phyloP scores from a whole-genome alignment of 2,329 filamentous ascomycete species.

The Xylariomycetidae sp. region DNA sequence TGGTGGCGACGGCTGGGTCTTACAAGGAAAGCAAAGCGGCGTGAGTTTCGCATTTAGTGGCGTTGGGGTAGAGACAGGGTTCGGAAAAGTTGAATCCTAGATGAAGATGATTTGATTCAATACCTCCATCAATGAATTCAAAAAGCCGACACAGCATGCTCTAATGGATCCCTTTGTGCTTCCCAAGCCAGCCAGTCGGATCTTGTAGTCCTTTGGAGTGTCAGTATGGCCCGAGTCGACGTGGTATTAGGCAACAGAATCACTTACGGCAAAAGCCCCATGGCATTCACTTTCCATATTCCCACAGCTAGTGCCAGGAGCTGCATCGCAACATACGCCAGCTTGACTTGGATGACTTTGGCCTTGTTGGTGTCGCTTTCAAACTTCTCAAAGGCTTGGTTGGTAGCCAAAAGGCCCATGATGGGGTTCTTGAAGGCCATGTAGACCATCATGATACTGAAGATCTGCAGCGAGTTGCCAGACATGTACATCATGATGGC shows the following conservation, averaged over 20 bases:
- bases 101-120: neutral
- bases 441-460: slow-evolving; percentile 99
- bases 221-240: too few relatives aligned
- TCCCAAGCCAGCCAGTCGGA: slow-evolving; percentile 99
- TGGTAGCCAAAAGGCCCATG: slow-evolving; percentile 74
- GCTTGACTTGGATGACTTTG: slow-evolving; percentile 76
- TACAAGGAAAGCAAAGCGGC: too few relatives aligned
- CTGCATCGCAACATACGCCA: slow-evolving; percentile 84
- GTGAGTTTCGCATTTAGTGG: too few relatives aligned
- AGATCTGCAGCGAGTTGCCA: slow-evolving; percentile 95
- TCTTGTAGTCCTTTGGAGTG: slow-evolving; percentile 68
- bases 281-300: slow-evolving; percentile 93
- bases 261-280: slow-evolving; percentile 87
- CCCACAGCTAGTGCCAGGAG: slow-evolving; percentile 76
- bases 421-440: slow-evolving; percentile 98
- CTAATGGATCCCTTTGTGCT: slow-evolving; percentile 60
- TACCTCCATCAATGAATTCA: slow-evolving; percentile 22
- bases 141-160: slow-evolving; percentile 59
- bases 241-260: neutral
- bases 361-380: slow-evolving; percentile 72
- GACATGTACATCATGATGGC: slow-evolving; percentile 99
- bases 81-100: neutral
- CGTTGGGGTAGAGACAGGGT: too few relatives aligned
- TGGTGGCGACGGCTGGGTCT: too few relatives aligned
- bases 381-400: slow-evolving; percentile 84